Evolutionary conservation across 1,284 basidiomycete species (phyloP).

Genomic region (Ceratobasidium sp.): DNA sequence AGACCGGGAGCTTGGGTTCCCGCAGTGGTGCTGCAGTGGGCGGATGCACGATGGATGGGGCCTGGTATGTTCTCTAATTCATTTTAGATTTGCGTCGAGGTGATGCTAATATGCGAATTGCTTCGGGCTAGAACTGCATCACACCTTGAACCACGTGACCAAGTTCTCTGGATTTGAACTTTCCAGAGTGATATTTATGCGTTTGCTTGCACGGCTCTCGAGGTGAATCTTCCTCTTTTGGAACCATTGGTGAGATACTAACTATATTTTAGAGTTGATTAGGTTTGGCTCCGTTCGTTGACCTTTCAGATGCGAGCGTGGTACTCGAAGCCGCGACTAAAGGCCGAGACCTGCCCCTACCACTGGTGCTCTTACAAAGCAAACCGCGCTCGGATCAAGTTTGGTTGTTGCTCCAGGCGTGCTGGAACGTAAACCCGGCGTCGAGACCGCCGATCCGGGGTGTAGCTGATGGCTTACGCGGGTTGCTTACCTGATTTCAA

Average conservation of each 20-base stretch:
- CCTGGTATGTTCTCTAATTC: constrained; percentile 26
- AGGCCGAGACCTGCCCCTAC: constrained; percentile 24
- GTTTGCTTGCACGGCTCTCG: constrained; percentile 42
- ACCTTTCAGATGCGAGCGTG: constrained; percentile 32
- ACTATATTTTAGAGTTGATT: constrained; percentile 5
- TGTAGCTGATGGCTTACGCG: no score
- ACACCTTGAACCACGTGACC: constrained; percentile 29
- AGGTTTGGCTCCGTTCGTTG: constrained; percentile 25
- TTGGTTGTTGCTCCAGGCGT: no score
- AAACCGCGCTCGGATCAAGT: constrained; percentile 5
- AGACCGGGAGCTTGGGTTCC: constrained; percentile 42
- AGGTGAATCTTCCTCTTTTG: not conserved
- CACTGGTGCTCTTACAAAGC: not conserved
- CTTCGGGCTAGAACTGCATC: constrained; percentile 25
- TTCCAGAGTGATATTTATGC: constrained; percentile 38
- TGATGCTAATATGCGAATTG: not conserved
- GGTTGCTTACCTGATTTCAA: no score
- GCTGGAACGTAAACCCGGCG: no score
- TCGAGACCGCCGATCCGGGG: no score
- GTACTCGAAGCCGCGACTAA: constrained; percentile 37
- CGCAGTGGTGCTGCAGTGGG: constrained; percentile 35
- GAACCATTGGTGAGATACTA: not conserved
- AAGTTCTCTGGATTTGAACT: constrained; percentile 36
- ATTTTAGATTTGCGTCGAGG: not conserved
- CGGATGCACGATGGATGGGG: constrained; percentile 39